These are phyloP conservation scores for Orbilia brochopaga DNA, from an alignment of 2,329 filamentous ascomycete genomes.

Conservation along the genomic window DNA sequence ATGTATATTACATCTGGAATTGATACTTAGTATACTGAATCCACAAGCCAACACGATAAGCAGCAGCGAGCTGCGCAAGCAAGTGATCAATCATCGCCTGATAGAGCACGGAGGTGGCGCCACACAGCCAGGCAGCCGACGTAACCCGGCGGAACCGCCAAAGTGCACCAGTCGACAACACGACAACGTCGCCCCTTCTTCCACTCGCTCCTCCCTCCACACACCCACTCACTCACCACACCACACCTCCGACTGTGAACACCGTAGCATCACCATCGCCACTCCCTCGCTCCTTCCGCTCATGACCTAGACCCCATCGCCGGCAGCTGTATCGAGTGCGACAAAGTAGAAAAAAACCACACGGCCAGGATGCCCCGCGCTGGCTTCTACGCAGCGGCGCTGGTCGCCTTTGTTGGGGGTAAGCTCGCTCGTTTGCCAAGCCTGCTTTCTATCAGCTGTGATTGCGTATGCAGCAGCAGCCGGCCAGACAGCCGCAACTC, in stretches of 20 bases:
- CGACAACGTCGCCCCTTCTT: not conserved
- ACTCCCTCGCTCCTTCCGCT: slow-evolving; percentile 1
- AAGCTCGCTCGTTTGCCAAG: slow-evolving; percentile 54
- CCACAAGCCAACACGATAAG: not conserved
- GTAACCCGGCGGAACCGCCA: not conserved
- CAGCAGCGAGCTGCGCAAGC: no score
- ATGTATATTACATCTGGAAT: not conserved
- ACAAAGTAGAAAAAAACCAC: not conserved
- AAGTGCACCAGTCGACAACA: slow-evolving; percentile 15
- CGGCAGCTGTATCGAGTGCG: not conserved
- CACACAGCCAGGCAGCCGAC: slow-evolving; percentile 1
- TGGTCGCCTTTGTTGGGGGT: slow-evolving; percentile 61
- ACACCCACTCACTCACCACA: not conserved
- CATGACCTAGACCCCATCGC: slow-evolving; percentile 12
- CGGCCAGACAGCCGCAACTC: no score
- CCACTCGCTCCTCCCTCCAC: no score
- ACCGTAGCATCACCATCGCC: slow-evolving; percentile 21
- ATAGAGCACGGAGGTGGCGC: no score
- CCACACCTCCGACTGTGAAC: not conserved
- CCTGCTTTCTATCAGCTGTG: slow-evolving; percentile 13
- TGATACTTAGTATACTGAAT: not conserved
- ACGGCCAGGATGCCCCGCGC: slow-evolving; percentile 59
- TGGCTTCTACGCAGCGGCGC: slow-evolving; percentile 59
- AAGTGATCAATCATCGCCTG: no score
- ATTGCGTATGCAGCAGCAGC: no score